These are phyloP conservation scores for Dryas integrifolia DNA, from an alignment of 331 rosid species.

Conservation along the genomic window DNA sequence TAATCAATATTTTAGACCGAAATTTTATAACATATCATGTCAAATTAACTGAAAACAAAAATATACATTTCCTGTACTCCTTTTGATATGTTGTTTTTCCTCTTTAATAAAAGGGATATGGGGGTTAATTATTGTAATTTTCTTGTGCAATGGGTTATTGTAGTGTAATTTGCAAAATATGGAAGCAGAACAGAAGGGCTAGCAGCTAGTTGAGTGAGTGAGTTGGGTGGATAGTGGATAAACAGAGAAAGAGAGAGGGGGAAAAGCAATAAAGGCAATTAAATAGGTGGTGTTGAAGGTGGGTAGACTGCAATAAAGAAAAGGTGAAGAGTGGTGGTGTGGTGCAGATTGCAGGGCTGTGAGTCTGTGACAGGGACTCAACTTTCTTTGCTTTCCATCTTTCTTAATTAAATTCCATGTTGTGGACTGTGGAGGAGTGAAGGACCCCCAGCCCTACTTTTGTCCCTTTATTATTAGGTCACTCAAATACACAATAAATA, in stretches of 20 bases:
- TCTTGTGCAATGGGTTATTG: background rate
- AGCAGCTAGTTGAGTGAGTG: conserved; percentile 4
- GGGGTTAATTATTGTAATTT: too few relatives aligned
- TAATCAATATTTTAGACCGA: too few relatives aligned
- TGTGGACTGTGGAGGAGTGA: background rate
- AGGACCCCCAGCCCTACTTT: background rate
- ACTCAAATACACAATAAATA: background rate
- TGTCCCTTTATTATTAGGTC: background rate
- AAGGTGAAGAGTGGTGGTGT: conserved; percentile 23
- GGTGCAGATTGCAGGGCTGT: conserved; percentile 24
- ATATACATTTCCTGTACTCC: too few relatives aligned
- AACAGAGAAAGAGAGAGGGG: background rate
- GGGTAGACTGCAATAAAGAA: conserved; percentile 50
- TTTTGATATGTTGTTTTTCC: too few relatives aligned
- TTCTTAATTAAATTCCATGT: conserved; percentile 28
- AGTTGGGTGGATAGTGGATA: conserved; percentile 21
- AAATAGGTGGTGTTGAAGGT: conserved; percentile 49
- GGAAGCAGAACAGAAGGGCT: conserved; percentile 11
- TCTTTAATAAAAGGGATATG: too few relatives aligned
- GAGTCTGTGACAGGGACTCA: conserved; percentile 9
- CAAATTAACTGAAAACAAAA: too few relatives aligned
- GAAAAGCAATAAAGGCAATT: conserved; percentile 44
- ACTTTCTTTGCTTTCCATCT: conserved; percentile 24
- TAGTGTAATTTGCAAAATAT: background rate
- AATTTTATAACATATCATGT: too few relatives aligned